Evolutionary conservation across 2,329 filamentous ascomycete genomes (phyloP).

Genomic region (Fusarium devonianum): DNA sequence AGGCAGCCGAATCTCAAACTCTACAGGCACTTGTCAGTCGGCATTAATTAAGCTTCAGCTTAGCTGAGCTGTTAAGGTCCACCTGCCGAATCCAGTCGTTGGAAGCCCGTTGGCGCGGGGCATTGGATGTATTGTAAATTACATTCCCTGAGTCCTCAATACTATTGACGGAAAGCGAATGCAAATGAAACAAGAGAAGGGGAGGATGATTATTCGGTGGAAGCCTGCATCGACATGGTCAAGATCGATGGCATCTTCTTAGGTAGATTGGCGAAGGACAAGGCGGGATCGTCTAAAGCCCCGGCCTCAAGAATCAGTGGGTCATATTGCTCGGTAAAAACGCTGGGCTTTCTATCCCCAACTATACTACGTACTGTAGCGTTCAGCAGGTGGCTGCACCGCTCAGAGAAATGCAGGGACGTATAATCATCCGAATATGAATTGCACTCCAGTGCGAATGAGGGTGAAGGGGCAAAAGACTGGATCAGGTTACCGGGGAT

Average conservation of each 20-base stretch:
- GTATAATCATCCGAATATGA: neutral
- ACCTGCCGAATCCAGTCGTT: too few species aligned
- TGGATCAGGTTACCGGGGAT: slow-evolving; percentile 3
- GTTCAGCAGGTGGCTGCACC: neutral
- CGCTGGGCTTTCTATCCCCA: neutral
- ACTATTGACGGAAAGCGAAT: slow-evolving; percentile 12
- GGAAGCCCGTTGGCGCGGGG: too few species aligned
- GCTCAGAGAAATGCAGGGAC: slow-evolving; percentile 1
- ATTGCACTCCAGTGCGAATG: too few species aligned
- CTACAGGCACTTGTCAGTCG: too few species aligned
- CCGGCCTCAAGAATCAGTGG: slow-evolving; percentile 10
- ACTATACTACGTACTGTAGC: neutral
- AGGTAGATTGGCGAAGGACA: slow-evolving; percentile 28
- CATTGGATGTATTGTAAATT: too few species aligned
- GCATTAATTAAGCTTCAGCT: too few species aligned
- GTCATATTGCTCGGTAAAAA: neutral
- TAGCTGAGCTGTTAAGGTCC: too few species aligned
- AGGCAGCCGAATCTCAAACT: too few species aligned
- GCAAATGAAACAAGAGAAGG: slow-evolving; percentile 6
- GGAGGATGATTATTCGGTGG: neutral
- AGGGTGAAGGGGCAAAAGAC: too few species aligned
- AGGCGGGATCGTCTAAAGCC: slow-evolving; percentile 7
- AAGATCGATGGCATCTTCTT: slow-evolving; percentile 14
- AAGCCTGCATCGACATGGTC: neutral
- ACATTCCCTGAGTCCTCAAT: neutral